Evolutionary conservation across 176 grass and related monocot species (phyloP), one percentile per base, ranked within the genome.

Genomic region (Alloteropsis semialata): DNA sequence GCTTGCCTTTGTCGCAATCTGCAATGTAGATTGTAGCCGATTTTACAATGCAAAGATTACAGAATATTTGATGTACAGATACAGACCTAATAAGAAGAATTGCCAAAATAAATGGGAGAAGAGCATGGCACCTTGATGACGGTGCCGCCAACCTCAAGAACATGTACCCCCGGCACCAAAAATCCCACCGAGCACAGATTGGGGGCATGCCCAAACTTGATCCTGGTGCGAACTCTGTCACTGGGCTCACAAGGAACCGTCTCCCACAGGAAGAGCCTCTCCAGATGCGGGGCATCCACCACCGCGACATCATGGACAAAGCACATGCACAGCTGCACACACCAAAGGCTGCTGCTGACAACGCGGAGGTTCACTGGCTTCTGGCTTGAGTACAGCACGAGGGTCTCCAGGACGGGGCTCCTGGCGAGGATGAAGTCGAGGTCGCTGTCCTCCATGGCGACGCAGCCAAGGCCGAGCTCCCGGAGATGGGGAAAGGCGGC

Each of bases 331-430:
- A 76, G 8, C 63, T 80, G 77, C 11, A 68, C 30, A 28, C 44
- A 66, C 30, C 77, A 39, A 3, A 80, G 62, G 77, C 61, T 80
- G 63, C 8, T 63, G 63, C 45, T 80, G 32, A 80, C 46, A 8
- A 68, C 3, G 32, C 62, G 45, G 4, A 80, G 45, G 22, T 16
- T 63, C 1, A 36, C 12, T 10, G 3, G 18, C 34, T 3, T 39
- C 64, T 22, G 33, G 19, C 34, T 67, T 6, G 34, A 19, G 28
- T 18, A 11, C 42, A 82, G 3, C 18, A 56, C 8, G 41, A 74
- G 56, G 3, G 3, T 4, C 69, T 82, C 81, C 21, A 74, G 69
- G 14, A 37, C 28, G 68, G 68, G 80, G 80, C 69, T 49, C 17
- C 19, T 73, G 30, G 44, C 55, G 41, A 82, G 34, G 17, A 82